These are phyloP conservation scores for Malassezia psittaci DNA, from an alignment of 1,284 basidiomycete genomes.

Conservation along the genomic window DNA sequence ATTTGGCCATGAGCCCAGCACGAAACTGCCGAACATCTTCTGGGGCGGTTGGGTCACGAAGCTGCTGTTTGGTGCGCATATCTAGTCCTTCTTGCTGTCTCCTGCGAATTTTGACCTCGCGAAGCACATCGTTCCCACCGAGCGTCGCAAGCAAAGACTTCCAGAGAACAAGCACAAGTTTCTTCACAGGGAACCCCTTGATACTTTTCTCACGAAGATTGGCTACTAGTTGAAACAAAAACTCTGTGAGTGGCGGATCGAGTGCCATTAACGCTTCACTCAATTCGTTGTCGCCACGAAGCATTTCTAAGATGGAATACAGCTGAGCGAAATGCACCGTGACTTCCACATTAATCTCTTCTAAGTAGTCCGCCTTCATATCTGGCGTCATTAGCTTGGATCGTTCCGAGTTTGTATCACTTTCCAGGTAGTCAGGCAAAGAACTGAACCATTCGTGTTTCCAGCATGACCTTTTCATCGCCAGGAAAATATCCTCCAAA, in stretches of 20 bases:
- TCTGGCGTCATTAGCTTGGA: constrained; percentile 36
- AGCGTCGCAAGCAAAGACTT: constrained; percentile 84
- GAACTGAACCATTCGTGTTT: constrained; percentile 61
- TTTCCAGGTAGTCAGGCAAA: constrained; percentile 37
- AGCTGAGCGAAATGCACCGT: constrained; percentile 45
- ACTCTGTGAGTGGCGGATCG: constrained; percentile 85
- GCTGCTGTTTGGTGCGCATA: constrained; percentile 17
- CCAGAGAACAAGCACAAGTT: constrained; percentile 88
- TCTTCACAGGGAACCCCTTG: constrained; percentile 56
- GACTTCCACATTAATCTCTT: constrained; percentile 46
- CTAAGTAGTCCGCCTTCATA: constrained; percentile 40
- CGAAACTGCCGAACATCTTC: constrained; percentile 39
- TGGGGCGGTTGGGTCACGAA: constrained; percentile 32
- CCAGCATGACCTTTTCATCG: constrained; percentile 76
- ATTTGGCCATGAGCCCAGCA: constrained; percentile 41
- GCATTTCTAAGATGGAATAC: constrained; percentile 43
- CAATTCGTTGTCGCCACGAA: constrained; percentile 34
- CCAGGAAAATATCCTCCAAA: constrained; percentile 69
- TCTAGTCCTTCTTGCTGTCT: constrained; percentile 61
- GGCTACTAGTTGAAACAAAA: constrained; percentile 78
- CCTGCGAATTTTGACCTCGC: constrained; percentile 70
- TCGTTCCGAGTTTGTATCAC: constrained; percentile 17
- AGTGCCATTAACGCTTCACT: constrained; percentile 53
- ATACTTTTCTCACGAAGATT: constrained; percentile 84
- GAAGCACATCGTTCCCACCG: constrained; percentile 78